phyloP scores from a whole-genome alignment of 73 alveolate genomes.

The Uronychia binucleata region DNA sequence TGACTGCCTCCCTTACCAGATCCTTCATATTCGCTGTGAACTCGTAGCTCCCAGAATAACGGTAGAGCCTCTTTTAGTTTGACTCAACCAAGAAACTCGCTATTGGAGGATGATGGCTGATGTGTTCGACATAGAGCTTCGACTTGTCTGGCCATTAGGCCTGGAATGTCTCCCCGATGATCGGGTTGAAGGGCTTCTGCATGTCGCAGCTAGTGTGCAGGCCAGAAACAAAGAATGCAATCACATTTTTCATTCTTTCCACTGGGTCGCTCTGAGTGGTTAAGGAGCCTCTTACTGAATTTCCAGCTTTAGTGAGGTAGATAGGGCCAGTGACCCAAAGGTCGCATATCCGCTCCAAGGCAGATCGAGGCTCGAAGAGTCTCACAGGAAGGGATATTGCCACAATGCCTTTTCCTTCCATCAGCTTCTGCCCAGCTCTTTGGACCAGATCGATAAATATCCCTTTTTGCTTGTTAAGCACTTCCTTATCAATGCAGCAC shows the following conservation, averaged over 20 bases:
- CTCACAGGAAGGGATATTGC: conserved; percentile 82
- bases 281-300: too few species aligned
- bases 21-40: conserved; percentile 51
- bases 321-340: conserved; percentile 76
- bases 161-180: conserved; percentile 96
- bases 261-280: conserved; percentile 62
- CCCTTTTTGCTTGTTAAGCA: conserved; percentile 67
- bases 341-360: conserved; percentile 76
- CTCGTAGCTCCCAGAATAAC: conserved; percentile 39
- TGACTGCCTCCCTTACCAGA: too few species aligned
- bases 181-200: conserved; percentile 97
- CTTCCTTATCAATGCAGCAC: conserved; percentile 72
- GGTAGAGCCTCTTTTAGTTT: conserved; percentile 1
- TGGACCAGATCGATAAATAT: conserved; percentile 65
- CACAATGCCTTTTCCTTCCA: conserved; percentile 81
- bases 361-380: conserved; percentile 75
- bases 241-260: conserved; percentile 79
- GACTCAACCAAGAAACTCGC: conserved; percentile 63
- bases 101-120: conserved; percentile 97
- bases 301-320: conserved; percentile 61
- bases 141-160: conserved; percentile 96
- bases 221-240: conserved; percentile 75
- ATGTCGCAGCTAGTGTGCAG: conserved; percentile 66
- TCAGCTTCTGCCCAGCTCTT: conserved; percentile 64
- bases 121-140: conserved; percentile 92